phyloP scores from a whole-genome alignment of 371 early-diverging fungal species.

The Apophysomyces ossiformis region DNA sequence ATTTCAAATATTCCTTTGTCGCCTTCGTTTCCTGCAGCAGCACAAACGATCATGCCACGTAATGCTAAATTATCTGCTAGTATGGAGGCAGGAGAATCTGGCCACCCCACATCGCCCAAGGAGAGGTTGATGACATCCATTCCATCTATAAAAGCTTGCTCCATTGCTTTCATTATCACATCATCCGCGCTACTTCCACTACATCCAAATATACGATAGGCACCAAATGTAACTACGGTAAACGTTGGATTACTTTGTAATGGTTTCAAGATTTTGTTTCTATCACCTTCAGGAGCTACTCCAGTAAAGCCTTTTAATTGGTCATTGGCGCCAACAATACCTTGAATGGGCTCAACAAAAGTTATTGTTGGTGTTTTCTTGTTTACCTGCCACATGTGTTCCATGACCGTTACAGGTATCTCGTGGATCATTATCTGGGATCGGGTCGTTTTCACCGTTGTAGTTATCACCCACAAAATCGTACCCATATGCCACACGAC shows the following conservation, averaged over 20 bases:
- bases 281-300: slow-evolving; percentile 63
- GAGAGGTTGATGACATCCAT: slow-evolving; percentile 58
- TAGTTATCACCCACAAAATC: slow-evolving; percentile 65
- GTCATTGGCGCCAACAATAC: slow-evolving; percentile 68
- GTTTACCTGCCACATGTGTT: slow-evolving; percentile 62
- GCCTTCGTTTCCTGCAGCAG: slow-evolving; percentile 79
- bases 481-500: slow-evolving; percentile 50
- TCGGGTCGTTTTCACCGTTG: slow-evolving; percentile 24
- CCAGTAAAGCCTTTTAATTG: slow-evolving; percentile 47
- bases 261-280: not conserved
- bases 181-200: slow-evolving; percentile 72
- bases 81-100: slow-evolving; percentile 45
- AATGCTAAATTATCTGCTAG: slow-evolving; percentile 40
- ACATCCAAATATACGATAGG: slow-evolving; percentile 81
- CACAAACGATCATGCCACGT: slow-evolving; percentile 43
- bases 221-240: slow-evolving; percentile 58
- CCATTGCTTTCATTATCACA: slow-evolving; percentile 74
- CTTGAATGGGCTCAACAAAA: slow-evolving; percentile 17
- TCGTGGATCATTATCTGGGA: slow-evolving; percentile 54
- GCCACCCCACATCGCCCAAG: slow-evolving; percentile 50
- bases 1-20: slow-evolving; percentile 64
- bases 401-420: slow-evolving; percentile 70
- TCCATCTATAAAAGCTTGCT: slow-evolving; percentile 69
- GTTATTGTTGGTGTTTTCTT: not conserved
- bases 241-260: not conserved